Evolutionary conservation across 2,329 filamentous ascomycete genomes (phyloP).

Genomic region (Zarea fungicola): DNA sequence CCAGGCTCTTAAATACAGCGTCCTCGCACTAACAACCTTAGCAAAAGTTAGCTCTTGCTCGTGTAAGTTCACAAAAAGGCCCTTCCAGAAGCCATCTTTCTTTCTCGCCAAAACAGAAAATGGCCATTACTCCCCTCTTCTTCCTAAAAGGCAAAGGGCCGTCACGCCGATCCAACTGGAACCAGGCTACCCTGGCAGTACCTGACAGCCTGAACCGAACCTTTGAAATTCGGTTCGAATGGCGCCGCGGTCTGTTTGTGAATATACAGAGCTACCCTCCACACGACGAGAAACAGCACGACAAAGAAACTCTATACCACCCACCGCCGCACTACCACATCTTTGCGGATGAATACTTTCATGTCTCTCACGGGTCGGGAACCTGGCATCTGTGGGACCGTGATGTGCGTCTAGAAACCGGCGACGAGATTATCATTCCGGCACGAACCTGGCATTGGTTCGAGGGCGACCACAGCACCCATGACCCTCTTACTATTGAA

Average conservation of each 20-base stretch:
- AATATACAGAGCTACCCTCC: slow-evolving; percentile 7
- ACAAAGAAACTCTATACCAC: slow-evolving; percentile 6
- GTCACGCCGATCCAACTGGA: slow-evolving; percentile 1
- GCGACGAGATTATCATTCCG: slow-evolving; percentile 9
- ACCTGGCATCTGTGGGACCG: slow-evolving; percentile 16
- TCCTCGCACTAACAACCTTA: too few relatives aligned
- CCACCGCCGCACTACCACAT: slow-evolving; percentile 22
- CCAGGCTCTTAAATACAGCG: neutral
- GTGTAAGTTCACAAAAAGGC: too few relatives aligned
- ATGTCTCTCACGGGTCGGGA: slow-evolving; percentile 15
- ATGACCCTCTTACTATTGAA: slow-evolving; percentile 10
- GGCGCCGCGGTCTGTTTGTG: neutral
- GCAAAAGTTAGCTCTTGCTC: too few relatives aligned
- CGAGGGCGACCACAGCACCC: slow-evolving; percentile 12
- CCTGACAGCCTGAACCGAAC: neutral
- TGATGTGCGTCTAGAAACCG: slow-evolving; percentile 4
- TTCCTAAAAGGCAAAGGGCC: slow-evolving; percentile 6
- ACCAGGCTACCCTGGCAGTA: neutral
- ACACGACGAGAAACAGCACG: slow-evolving; percentile 1
- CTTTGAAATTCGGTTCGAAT: slow-evolving; percentile 1
- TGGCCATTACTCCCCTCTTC: slow-evolving; percentile 7
- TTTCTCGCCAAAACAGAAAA: too few relatives aligned
- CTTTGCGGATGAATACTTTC: slow-evolving; percentile 19
- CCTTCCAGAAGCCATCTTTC: too few relatives aligned
- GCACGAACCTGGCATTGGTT: slow-evolving; percentile 16